Base-by-base conservation (phyloP, 2,329 filamentous ascomycete genomes). In the Diaporthe caulivora region DNA sequence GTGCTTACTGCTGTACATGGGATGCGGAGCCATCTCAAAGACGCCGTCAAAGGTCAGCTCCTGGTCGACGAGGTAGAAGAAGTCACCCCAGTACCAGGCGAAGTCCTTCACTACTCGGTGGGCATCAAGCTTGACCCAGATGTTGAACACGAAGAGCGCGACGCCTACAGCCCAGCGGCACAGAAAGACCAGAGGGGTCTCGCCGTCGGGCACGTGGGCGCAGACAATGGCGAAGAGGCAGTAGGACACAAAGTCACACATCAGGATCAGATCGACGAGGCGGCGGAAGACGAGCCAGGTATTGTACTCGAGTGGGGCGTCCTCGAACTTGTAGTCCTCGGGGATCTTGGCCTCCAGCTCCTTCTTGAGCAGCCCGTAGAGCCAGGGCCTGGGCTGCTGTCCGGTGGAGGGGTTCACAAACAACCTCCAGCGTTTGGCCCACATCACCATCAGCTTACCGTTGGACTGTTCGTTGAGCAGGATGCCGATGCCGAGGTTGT, bases 71-170 rank as follows among this genome's bases (percentile, higher is more conserved):
- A 99, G 92, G 84, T 95, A 99, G 88, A 98, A 99, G 85, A 98
- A 98, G 84, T 99, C 97, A 75, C 97, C 97, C 97, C 97, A 99
- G 84, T 98, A 99, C 97, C 97, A 99, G 37, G 97, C 97, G 85
- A 95, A 99, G 84, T 99, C 97, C 84, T 98, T 98, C 81, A 99
- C 97, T 65, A 99, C 97, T 75, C 97, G 91, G 83, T 99, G 97
- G 26, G 97, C 97, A 83, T 99, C 97, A 75, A 99, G 88, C 85
- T 99, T 99, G 76, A 99, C 97, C 95, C 97, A 98, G 29, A 98
- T 88, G 82, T 98, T 99, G 89, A 99, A 98, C 73, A 94, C 88
- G 76, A 99, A 92, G 34, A 98, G 88, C 53, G 89, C 84, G 77
- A 96, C 89, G 68, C 97, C 97, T 60, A 92, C 87, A 4, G 86